phyloP scores from a whole-genome alignment of 495 filamentous ascomycete genomes.

The Alectoria sarmentosa region DNA sequence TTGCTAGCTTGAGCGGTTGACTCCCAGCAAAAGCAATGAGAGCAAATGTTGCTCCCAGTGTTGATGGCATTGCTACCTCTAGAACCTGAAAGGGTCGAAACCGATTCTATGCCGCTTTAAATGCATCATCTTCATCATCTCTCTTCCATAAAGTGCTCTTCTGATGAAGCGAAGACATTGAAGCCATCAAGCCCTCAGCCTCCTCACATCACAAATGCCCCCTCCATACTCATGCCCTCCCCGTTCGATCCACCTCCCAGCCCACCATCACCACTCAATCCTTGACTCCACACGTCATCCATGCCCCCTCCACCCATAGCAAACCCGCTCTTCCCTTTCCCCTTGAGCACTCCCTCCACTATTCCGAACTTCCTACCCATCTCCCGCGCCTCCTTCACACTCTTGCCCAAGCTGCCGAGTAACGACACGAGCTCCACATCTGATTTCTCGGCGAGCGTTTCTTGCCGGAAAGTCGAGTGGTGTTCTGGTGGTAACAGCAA shows the following conservation, averaged over 20 bases:
- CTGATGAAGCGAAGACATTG: background rate
- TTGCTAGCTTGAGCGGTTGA: background rate
- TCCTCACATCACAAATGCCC: background rate
- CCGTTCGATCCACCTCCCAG: background rate
- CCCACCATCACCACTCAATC: background rate
- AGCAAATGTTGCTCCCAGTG: background rate
- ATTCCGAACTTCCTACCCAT: constrained; percentile 65
- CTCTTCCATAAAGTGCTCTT: background rate
- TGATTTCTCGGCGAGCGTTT: constrained; percentile 60
- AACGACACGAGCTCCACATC: constrained; percentile 71
- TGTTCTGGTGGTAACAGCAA: constrained; percentile 50
- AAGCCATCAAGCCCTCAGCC: background rate
- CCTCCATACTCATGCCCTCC: background rate
- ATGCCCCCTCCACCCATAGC: background rate
- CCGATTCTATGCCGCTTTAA: constrained; percentile 3
- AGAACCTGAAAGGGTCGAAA: background rate
- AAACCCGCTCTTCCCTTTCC: constrained; percentile 11
- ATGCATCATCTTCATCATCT: background rate
- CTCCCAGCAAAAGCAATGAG: background rate
- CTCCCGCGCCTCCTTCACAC: constrained; percentile 57
- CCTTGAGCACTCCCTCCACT: constrained; percentile 44
- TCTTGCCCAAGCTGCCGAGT: constrained; percentile 59
- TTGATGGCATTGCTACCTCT: background rate
- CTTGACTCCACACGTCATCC: background rate
- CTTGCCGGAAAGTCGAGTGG: constrained; percentile 42